Percentiles rank a stretch among this genome's conserved stretches.
These are phyloP conservation scores for Coniochaeta sp. DNA, from an alignment of 2,329 filamentous ascomycete genomes.

Conservation along the genomic window DNA sequence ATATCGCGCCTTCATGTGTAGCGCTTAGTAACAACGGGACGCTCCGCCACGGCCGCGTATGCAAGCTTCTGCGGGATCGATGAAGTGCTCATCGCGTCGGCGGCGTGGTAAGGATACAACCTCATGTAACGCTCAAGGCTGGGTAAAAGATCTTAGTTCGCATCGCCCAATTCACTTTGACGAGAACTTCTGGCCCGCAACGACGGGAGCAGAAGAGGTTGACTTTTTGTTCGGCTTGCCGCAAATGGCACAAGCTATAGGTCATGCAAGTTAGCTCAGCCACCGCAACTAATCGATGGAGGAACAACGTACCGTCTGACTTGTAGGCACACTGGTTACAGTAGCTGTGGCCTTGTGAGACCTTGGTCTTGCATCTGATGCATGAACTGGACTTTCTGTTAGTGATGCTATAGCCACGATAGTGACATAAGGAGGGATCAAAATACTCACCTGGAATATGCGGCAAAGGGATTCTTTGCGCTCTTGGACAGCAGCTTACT, in stretches of 20 bases:
- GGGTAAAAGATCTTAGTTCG: not conserved
- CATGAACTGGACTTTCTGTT: constrained; percentile 36
- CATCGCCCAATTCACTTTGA: constrained; percentile 38
- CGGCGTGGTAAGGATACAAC: too few relatives aligned
- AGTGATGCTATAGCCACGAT: too few relatives aligned
- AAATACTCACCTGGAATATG: constrained; percentile 44
- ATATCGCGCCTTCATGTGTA: not conserved
- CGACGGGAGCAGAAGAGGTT: constrained; percentile 41
- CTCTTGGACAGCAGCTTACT: constrained; percentile 58
- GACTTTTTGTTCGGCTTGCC: constrained; percentile 50
- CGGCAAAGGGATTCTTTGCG: constrained; percentile 60
- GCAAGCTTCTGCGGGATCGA: not conserved
- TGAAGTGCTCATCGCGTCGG: too few relatives aligned
- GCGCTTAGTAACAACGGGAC: not conserved
- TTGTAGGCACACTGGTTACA: constrained; percentile 59
- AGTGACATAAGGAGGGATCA: too few relatives aligned
- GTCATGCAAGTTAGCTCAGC: constrained; percentile 8
- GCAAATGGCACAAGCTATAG: constrained; percentile 57
- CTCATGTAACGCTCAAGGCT: not conserved
- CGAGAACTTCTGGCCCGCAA: constrained; percentile 56
- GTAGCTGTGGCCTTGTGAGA: constrained; percentile 52
- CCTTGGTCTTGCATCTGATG: constrained; percentile 55
- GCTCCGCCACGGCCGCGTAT: not conserved
- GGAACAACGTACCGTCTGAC: constrained; percentile 42
- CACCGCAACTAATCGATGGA: not conserved